Base-by-base conservation (phyloP, 2,329 filamentous ascomycete genomes). In the Zalaria obscura region DNA sequence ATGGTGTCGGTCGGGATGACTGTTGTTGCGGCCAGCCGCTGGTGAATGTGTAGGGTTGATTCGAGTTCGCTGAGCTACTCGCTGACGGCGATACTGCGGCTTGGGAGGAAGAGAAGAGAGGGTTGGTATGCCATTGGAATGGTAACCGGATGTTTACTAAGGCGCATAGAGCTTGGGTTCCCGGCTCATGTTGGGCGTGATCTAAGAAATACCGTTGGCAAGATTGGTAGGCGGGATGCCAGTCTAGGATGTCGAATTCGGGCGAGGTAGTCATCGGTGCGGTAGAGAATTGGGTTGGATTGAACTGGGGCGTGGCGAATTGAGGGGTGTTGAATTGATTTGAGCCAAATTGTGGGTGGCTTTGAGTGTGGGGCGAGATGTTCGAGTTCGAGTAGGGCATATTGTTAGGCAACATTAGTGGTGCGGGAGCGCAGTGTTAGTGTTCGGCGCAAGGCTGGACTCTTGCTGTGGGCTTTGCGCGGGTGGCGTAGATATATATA, bases 201-300 rank as follows among this genome's bases (percentile, higher is more conserved):
- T 95, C 85, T 54, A 96, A 69, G 57, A 96, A 98, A 66, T 89
- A 95, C 43, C 77, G 76, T 50, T 89, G 78, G 63, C 91, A 98
- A 49, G 78, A 87, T 62, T 91, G 81, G 60, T 93, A 93, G 45
- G 83, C 81, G 6, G 85, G 83, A 59, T 93, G 83, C 91, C 91
- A 96, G 46, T 87, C 83, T 58, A 95, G 81, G 48, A 95, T 83
- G 60, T 89, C 83, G 62, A 88, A 77, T 47, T 69, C 65, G 41
- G 66, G 60, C 44, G 66, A 63, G 44, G 60, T 57, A 36, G 60
- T 54, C 45, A 61, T 50, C 26, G 51, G 49, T 33, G 48, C 7
- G 18, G 18, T 18, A 18, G 18, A 18, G 18, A 18, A 18, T 18
- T 18, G 18, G 18, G 18, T 18, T 18, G 18, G 18, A 18, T 18